Conservation (phyloP, 148 eudicot genomes). For the Nepenthes gracilis region DNA sequence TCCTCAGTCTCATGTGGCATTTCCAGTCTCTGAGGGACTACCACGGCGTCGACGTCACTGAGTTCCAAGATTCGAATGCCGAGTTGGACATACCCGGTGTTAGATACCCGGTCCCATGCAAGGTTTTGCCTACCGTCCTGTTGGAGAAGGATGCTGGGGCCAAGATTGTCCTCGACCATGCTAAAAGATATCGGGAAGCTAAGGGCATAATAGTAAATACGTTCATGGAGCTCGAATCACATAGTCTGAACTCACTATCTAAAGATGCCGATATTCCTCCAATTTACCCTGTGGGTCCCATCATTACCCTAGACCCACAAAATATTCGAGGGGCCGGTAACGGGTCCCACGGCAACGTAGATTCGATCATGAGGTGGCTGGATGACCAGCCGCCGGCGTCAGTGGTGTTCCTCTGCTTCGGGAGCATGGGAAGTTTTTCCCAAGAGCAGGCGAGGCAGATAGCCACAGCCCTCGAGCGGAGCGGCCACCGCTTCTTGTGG, state of each 20-base stretch:
- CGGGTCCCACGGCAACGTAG: background rate
- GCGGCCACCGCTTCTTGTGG: conserved; percentile 16
- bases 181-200: background rate
- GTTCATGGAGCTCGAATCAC: conserved; percentile 4
- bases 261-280: conserved; percentile 5
- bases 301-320: conserved; percentile 2
- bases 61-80: background rate
- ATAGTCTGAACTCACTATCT: background rate
- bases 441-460: conserved; percentile 1
- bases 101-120: background rate
- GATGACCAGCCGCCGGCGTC: conserved; percentile 9
- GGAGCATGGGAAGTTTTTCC: conserved; percentile 8
- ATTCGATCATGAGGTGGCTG: conserved; percentile 10
- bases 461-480: background rate
- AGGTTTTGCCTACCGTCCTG: background rate
- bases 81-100: background rate
- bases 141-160: background rate
- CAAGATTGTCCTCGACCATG: background rate
- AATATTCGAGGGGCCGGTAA: background rate
- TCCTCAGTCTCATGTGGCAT: background rate
- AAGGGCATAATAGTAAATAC: conserved; percentile 6
- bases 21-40: background rate
- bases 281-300: conserved; percentile 5
- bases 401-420: conserved; percentile 18
- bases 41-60: background rate